Base-by-base conservation (phyloP, 495 filamentous ascomycete species). In the Staphylotrichum tortipilum region DNA sequence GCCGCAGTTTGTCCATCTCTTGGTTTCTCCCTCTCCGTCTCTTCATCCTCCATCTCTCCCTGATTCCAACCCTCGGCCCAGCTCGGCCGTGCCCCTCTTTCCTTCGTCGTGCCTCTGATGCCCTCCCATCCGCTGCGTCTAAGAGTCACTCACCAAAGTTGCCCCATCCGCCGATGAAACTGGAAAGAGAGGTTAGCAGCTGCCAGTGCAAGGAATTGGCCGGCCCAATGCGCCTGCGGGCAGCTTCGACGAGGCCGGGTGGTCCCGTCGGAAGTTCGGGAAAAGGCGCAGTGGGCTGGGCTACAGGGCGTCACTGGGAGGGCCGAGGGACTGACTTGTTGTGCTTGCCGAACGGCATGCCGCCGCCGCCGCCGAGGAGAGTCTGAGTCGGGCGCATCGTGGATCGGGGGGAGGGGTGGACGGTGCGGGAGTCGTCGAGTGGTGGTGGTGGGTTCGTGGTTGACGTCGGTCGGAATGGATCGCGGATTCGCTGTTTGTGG, bases 101-200 rank as follows among this genome's bases (percentile, higher is more conserved):
- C 30, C 34, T 9, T 42, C 15, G 2, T 12, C 22, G 7, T 39
- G 24, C 17, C 34, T n/a, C 30, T 17, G 21, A 11, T 12, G 23
- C 22, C 53, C 19, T 24, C 24, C 5, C 41, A 29, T 24, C 39
- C 22, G 15, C 22, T 19, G 14, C 17, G 9, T 28, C 18, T 34
- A 22, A 28, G 19, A 22, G 2, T 47, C 52, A 80, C 81, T 71
- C 80, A 92, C 88, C 91, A 50, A 96, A 69, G 61, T 74, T 73
- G 59, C 91, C 91, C 91, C 90, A 97, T 64, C 62, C 65, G 62
- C 91, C 92, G 39, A 94, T 71, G 69, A 74, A 96, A 52, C 90
- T 95, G 63, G 58, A 54, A n/a, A 59, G 9, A 48, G n/a, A n/a
- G n/a, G 58, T 74, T 40, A 71, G 65, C 49, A 55, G 35, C 21